Base-by-base conservation (phyloP, 805 yeast species). In the Yamadazyma takamatsuzukensis region DNA sequence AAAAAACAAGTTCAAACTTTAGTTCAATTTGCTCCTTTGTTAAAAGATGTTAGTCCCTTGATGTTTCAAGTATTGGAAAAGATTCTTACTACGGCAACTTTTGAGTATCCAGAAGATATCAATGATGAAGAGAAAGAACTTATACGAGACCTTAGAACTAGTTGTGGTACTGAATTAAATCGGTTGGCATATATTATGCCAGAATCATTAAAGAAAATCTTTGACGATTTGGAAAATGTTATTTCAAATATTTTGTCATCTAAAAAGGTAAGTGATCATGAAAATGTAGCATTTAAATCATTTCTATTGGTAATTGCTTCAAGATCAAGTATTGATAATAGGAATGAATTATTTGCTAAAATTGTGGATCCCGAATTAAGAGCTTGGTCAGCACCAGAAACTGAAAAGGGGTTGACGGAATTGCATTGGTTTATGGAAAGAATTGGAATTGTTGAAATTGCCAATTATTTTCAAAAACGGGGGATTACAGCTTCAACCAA, bases 341-440 rank as follows among this genome's bases (percentile, higher is more conserved):
- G 85, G 53, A 78, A 74, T 30, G 93, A 80, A 43, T 67, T 88
- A 39, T 94, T 93, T 57, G 73, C 86, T 14, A 72, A 78, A 27
- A 83, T 94, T 36, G 98, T 94, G 2, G 98, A 93, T 53, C 95
- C 96, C 0, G 97, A 93, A 44, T 65, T 94, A 30, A 62, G 73
- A 9, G 89, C 96, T 0, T 93, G 99, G 99, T 80, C 90, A 0
- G 88, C 89, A 28, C 90, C 88, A 14, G 80, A 77, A 8, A 90
- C 97, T 0, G 88, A 86, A 41, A 87, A 87, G 51, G 97, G 97
- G 0, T 64, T 93, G 18, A 67, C 80, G 50, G 95, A 90, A 51
- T 68, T 94, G 27, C 96, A 87, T 40, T 93, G 97, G 97, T 93
- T 93, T 48, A 90, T 93, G 97, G 97, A 89, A 59, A 74, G 97